Percentiles rank a stretch among this genome's conserved stretches.
phyloP scores from a whole-genome alignment of 768 basidiomycete species.

The Mycena belliarum region DNA sequence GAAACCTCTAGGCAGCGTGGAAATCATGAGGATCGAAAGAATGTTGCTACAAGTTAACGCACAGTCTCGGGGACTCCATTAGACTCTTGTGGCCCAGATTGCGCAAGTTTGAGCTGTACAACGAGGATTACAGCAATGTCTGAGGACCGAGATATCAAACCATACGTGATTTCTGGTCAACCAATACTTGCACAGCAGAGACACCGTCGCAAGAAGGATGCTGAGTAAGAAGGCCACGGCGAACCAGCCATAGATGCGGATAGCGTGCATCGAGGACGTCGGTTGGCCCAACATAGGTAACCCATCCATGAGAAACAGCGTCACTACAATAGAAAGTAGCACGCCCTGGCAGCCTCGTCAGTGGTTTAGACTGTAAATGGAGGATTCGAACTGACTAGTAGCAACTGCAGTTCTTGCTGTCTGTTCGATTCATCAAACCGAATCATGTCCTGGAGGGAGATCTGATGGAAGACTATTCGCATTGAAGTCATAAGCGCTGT shows the following conservation, averaged over 20 bases:
- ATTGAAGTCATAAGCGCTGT: background rate
- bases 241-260: slow-evolving; percentile 10
- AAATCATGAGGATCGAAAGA: background rate
- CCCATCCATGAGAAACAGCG: background rate
- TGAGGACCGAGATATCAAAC: background rate
- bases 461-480: background rate
- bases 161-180: slow-evolving; percentile 4
- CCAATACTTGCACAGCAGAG: slow-evolving; percentile 1
- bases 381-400: background rate
- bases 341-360: background rate
- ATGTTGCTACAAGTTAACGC: background rate
- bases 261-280: background rate
- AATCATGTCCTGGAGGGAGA: background rate
- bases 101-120: background rate
- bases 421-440: background rate
- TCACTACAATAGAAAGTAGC: background rate
- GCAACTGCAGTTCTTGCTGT: slow-evolving; percentile 9
- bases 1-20: background rate
- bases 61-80: background rate
- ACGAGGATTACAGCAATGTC: background rate
- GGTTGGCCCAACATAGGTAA: background rate
- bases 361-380: background rate
- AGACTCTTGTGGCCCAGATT: background rate
- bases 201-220: background rate
- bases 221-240: background rate